Conservation (phyloP, 2,329 filamentous ascomycete genomes). For the Aspergillus bombycis region DNA sequence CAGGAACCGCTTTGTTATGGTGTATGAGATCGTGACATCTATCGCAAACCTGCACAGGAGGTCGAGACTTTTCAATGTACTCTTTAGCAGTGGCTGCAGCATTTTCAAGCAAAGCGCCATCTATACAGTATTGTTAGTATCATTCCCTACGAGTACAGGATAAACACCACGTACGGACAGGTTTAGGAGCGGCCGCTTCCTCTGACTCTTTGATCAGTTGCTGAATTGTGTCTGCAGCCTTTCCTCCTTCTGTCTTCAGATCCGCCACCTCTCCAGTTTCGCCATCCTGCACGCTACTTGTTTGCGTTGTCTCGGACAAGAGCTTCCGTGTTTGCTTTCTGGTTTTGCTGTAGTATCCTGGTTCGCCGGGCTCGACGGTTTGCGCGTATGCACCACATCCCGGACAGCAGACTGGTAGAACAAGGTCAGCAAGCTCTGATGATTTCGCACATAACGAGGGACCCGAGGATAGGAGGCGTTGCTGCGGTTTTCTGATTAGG, state of each 20-base stretch:
- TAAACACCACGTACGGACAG: slow-evolving; percentile 16
- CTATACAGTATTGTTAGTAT: slow-evolving; percentile 17
- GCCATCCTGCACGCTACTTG: slow-evolving; percentile 12
- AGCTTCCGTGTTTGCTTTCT: slow-evolving; percentile 52
- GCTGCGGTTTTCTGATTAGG: slow-evolving; percentile 10
- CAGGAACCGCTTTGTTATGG: slow-evolving; percentile 71
- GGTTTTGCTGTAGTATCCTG: slow-evolving; percentile 60
- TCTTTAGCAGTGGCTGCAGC: slow-evolving; percentile 22
- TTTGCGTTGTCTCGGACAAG: slow-evolving; percentile 25
- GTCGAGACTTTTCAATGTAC: slow-evolving; percentile 24
- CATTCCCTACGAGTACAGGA: background rate
- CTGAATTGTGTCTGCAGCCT: slow-evolving; percentile 15
- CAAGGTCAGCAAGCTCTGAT: slow-evolving; percentile 19
- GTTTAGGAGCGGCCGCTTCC: slow-evolving; percentile 8
- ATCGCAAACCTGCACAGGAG: slow-evolving; percentile 64
- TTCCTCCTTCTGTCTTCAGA: slow-evolving; percentile 6
- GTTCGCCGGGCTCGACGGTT: slow-evolving; percentile 55
- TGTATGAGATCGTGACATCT: slow-evolving; percentile 83
- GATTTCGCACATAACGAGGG: slow-evolving; percentile 13
- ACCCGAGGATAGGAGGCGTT: slow-evolving; percentile 25
- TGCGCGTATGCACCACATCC: slow-evolving; percentile 66
- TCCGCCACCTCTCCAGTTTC: slow-evolving; percentile 23
- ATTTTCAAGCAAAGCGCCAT: slow-evolving; percentile 26
- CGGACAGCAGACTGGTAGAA: slow-evolving; percentile 59
- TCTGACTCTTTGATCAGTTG: slow-evolving; percentile 13